Base-by-base conservation (phyloP, 148 eudicot genomes). In the Hydrangea macrophylla region DNA sequence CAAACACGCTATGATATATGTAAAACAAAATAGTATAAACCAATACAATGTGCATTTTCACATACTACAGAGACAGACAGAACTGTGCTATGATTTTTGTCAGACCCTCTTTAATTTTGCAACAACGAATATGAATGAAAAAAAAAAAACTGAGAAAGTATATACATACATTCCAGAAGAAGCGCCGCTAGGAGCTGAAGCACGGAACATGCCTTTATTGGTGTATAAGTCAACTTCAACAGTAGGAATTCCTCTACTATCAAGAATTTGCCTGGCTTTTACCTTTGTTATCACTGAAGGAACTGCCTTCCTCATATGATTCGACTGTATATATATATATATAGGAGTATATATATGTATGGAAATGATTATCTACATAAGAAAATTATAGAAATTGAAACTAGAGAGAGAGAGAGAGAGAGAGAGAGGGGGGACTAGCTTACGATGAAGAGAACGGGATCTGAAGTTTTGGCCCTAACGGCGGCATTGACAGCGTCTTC, bases 401-500 rank as follows among this genome's bases (percentile, higher is more conserved):
- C 5, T 1, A 48, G 53, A 48, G 5, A 48, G 27, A 44, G 37
- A 55, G n/a, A 62, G 25, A 55, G 6, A 36, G 23, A 24, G 42
- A 81, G 65, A 69, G 32, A 23, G 45, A 24, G 30, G 56, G 18
- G 7, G 5, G 33, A 20, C 6, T 18, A 22, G 20, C 23, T 71
- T 76, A 87, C 96, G 73, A 94, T 94, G 80, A 86, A 94, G 25
- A 94, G 96, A 50, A 94, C 92, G 51, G 98, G 98, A 94, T 94
- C 96, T 61, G 70, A 69, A 56, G 98, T 83, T 66, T 93, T 94
- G 45, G 97, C 89, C 76, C 98, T 84, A 79, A 94, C 98, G 67
- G 98, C 97, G 60, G 97, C 98, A 81, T 94, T 90, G 44, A 94
- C 97, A 66, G 98, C 97, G 62, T 94, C 98, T 70, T 94, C 98